Evolutionary conservation across 441 rosid genomes (phyloP).

Genomic region (Populus tomentosa): DNA sequence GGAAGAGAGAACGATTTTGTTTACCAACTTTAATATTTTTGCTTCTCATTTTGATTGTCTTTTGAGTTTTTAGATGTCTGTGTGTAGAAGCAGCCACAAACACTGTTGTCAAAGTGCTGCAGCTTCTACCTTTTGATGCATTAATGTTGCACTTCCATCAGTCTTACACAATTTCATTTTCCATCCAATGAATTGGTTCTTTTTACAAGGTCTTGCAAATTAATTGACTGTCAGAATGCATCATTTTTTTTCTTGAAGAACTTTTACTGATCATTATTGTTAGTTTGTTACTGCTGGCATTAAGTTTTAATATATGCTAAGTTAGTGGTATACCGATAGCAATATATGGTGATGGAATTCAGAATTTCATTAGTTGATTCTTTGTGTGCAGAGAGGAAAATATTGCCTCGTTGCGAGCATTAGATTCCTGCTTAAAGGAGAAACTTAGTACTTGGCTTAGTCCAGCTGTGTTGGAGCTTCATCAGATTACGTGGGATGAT

Average conservation of each 20-base stretch:
- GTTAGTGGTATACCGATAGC: neutral
- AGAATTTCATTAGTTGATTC: slow-evolving; percentile 3
- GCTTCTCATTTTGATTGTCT: neutral
- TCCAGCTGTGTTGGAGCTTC: slow-evolving; percentile 92
- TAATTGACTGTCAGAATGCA: neutral
- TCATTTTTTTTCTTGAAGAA: no score
- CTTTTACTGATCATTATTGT: neutral
- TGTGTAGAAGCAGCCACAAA: neutral
- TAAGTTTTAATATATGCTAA: neutral
- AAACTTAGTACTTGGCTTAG: slow-evolving; percentile 91
- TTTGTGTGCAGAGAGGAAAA: slow-evolving; percentile 64
- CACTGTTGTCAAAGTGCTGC: neutral
- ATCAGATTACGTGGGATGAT: slow-evolving; percentile 92
- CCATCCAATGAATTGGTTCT: neutral
- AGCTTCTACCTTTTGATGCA: neutral
- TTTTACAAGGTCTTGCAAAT: neutral
- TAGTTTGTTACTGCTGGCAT: neutral
- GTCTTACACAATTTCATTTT: no score
- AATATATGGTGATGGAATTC: neutral
- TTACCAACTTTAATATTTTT: neutral
- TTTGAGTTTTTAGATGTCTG: neutral
- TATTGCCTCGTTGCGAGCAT: slow-evolving; percentile 55
- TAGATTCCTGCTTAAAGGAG: slow-evolving; percentile 81
- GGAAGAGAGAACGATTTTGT: neutral
- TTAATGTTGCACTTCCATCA: no score